Evolutionary conservation across 2,329 filamentous ascomycete species (phyloP).

Genomic region (Cercospora brassicicola): DNA sequence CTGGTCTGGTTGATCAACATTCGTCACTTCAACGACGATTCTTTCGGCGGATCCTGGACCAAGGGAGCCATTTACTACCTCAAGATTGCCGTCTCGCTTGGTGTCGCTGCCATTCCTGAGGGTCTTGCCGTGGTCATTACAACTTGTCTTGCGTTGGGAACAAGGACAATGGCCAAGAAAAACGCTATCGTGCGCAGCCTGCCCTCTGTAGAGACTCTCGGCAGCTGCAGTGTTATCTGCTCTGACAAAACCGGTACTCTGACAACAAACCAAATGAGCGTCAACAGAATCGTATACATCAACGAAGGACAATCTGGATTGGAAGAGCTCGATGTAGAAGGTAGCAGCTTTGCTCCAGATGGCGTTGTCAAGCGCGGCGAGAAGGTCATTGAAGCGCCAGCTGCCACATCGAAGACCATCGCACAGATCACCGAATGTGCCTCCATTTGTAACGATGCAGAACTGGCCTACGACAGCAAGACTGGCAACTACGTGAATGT

Average conservation of each 20-base stretch:
- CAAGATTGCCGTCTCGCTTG: constrained; percentile 97
- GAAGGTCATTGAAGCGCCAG: constrained; percentile 66
- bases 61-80: constrained; percentile 99
- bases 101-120: constrained; percentile 96
- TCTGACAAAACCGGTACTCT: constrained; percentile 98
- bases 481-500: constrained; percentile 74
- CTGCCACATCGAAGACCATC: constrained; percentile 71
- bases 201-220: constrained; percentile 94
- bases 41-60: constrained; percentile 79
- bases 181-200: constrained; percentile 95
- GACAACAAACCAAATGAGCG: constrained; percentile 99
- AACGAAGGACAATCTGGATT: constrained; percentile 70
- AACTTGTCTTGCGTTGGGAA: constrained; percentile 94
- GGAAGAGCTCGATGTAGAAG: constrained; percentile 85
- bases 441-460: constrained; percentile 84
- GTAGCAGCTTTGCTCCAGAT: constrained; percentile 85
- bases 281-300: constrained; percentile 86
- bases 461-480: constrained; percentile 77
- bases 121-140: constrained; percentile 97
- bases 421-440: constrained; percentile 71
- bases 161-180: constrained; percentile 97
- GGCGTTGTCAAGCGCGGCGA: constrained; percentile 69
- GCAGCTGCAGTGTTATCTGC: constrained; percentile 99
- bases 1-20: constrained; percentile 99
- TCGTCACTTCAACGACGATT: constrained; percentile 91